phyloP scores from a whole-genome alignment of 768 basidiomycete species.

The Lentinula boryana region DNA sequence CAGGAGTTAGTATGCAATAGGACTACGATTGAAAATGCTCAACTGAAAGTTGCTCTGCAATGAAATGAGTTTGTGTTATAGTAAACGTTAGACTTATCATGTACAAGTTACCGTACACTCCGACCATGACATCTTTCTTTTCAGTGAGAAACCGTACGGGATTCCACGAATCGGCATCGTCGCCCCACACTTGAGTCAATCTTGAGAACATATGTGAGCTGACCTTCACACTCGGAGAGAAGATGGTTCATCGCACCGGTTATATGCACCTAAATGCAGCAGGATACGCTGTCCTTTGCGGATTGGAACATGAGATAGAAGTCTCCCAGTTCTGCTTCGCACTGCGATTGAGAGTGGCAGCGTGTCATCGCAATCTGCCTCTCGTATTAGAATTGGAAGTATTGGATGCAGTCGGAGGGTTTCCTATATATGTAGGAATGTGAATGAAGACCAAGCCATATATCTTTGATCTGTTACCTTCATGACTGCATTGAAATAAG shows the following conservation, averaged over 20 bases:
- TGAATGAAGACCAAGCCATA: background rate
- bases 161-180: slow-evolving; percentile 29
- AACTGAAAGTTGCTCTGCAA: slow-evolving; percentile 3
- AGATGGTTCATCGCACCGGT: slow-evolving; percentile 20
- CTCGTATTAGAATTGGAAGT: slow-evolving; percentile 23
- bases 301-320: slow-evolving; percentile 24
- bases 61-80: background rate
- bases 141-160: slow-evolving; percentile 24
- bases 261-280: slow-evolving; percentile 28
- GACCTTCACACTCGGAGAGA: background rate
- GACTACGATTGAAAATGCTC: background rate
- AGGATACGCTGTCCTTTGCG: slow-evolving; percentile 28
- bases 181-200: slow-evolving; percentile 27
- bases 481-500: slow-evolving; percentile 17
- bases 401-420: slow-evolving; percentile 25
- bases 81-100: background rate
- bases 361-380: slow-evolving; percentile 29
- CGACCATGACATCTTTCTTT: slow-evolving; percentile 7
- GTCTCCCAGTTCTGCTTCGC: slow-evolving; percentile 23
- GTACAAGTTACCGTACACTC: slow-evolving; percentile 16
- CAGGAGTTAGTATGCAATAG: background rate
- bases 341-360: slow-evolving; percentile 36
- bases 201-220: slow-evolving; percentile 8
- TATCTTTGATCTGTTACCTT: slow-evolving; percentile 11
- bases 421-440: slow-evolving; percentile 16